A percentile compares a stretch with the other conserved stretches of the same genome.
phyloP scores from a whole-genome alignment of 441 rosid genomes.

The Erysimum cheiri region DNA sequence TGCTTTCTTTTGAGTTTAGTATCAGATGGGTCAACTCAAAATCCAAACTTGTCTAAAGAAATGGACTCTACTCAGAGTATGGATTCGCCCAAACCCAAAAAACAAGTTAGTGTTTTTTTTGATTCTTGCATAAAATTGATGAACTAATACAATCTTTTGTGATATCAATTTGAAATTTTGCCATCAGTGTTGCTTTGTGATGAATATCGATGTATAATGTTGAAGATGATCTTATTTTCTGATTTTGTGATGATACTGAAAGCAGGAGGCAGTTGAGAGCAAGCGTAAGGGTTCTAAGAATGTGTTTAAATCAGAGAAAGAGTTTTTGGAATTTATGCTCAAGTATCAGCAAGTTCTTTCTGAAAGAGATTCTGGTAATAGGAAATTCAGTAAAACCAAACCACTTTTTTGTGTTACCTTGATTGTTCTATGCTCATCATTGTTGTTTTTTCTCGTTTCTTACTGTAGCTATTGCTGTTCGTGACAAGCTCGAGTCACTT shows the following conservation, averaged over 20 bases:
- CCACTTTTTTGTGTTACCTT: slow-evolving; percentile 8
- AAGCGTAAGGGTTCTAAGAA: slow-evolving; percentile 72
- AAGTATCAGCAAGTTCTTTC: slow-evolving; percentile 87
- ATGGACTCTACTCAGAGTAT: slow-evolving; percentile 51
- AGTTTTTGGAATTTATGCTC: slow-evolving; percentile 79
- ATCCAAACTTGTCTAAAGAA: slow-evolving; percentile 50
- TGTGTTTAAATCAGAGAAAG: slow-evolving; percentile 74
- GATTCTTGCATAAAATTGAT: background rate
- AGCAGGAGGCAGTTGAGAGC: slow-evolving; percentile 68
- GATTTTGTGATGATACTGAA: slow-evolving; percentile 21
- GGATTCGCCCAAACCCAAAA: slow-evolving; percentile 58
- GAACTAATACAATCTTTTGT: background rate
- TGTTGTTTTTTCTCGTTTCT: slow-evolving; percentile 9
- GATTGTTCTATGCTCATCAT: slow-evolving; percentile 22
- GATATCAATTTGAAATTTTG: background rate
- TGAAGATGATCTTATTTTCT: slow-evolving; percentile 12
- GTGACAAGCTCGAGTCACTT: slow-evolving; percentile 87
- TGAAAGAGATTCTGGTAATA: slow-evolving; percentile 84
- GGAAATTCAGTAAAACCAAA: background rate
- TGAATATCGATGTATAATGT: background rate
- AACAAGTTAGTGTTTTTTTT: slow-evolving; percentile 55
- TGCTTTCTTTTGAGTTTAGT: slow-evolving; percentile 25
- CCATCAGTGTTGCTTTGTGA: background rate
- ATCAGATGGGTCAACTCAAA: slow-evolving; percentile 49
- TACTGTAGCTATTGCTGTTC: slow-evolving; percentile 72